phyloP scores from a whole-genome alignment of 2,329 filamentous ascomycete genomes.

The Diaporthe vexans region DNA sequence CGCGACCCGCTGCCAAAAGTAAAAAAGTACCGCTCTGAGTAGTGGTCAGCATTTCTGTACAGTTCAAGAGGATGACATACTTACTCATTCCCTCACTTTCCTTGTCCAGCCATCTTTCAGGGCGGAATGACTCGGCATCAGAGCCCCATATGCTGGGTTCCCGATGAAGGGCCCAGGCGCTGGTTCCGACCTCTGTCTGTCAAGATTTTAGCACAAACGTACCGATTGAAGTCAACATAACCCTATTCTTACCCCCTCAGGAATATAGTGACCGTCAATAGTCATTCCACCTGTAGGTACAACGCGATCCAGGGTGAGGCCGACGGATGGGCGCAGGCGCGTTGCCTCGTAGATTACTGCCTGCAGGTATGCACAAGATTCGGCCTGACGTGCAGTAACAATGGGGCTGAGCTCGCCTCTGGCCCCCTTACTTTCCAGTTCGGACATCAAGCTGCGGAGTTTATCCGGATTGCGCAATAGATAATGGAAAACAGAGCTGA shows the following conservation, averaged over 20 bases:
- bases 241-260: background rate
- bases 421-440: background rate
- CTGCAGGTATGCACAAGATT: background rate
- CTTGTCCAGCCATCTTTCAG: background rate
- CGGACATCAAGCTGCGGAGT: background rate
- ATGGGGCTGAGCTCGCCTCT: background rate
- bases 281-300: background rate
- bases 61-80: background rate
- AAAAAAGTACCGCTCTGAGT: background rate
- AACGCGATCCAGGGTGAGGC: background rate
- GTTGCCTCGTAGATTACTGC: background rate
- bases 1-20: background rate
- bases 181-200: background rate
- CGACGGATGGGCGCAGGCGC: background rate
- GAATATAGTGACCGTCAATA: background rate
- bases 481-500: background rate
- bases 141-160: background rate
- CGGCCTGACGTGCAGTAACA: background rate
- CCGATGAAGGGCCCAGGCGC: background rate
- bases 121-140: background rate
- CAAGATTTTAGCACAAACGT: background rate
- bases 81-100: background rate
- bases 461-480: background rate
- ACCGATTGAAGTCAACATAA: background rate
- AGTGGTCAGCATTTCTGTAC: background rate